A percentile compares a stretch with the other conserved stretches of the same genome.
Conservation (phyloP, 2,329 filamentous ascomycete species). For the Neophaeococcomyces mojaviensis region DNA sequence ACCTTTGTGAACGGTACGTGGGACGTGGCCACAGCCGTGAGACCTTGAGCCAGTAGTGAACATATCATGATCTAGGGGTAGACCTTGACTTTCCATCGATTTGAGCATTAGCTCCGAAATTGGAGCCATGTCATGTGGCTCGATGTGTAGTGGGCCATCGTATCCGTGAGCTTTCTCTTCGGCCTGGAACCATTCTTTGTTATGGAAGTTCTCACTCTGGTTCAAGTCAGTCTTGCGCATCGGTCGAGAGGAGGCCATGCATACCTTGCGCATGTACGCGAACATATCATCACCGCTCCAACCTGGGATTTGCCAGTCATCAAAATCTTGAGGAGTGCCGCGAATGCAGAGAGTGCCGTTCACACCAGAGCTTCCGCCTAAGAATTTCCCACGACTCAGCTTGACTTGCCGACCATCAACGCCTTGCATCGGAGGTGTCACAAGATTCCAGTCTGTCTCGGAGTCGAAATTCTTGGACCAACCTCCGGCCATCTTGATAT, state of each 20-base stretch:
- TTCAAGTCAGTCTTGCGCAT: constrained; percentile 28
- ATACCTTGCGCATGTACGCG: constrained; percentile 48
- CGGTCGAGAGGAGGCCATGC: constrained; percentile 38
- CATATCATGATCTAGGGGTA: constrained; percentile 53
- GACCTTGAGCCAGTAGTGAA: constrained; percentile 47
- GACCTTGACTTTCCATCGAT: constrained; percentile 48
- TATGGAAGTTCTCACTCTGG: constrained; percentile 53
- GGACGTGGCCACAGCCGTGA: constrained; percentile 50
- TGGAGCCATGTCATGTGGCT: constrained; percentile 52
- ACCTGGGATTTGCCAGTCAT: constrained; percentile 48
- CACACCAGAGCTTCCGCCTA: constrained; percentile 37
- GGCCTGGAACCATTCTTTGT: constrained; percentile 51
- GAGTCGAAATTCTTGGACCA: constrained; percentile 36
- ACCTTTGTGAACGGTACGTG: constrained; percentile 47
- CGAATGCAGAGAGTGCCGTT: constrained; percentile 40
- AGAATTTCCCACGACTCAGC: constrained; percentile 36
- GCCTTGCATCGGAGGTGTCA: constrained; percentile 33
- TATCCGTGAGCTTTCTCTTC: constrained; percentile 43
- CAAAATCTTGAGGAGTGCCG: constrained; percentile 39
- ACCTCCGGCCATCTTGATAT: constrained; percentile 40
- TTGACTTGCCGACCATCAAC: constrained; percentile 36
- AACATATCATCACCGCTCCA: constrained; percentile 53
- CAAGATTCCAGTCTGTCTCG: constrained; percentile 39
- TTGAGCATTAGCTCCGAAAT: constrained; percentile 50
- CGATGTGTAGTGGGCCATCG: constrained; percentile 47